Base-by-base conservation (phyloP, 1,284 basidiomycete genomes). In the Trichosporon inkin region DNA sequence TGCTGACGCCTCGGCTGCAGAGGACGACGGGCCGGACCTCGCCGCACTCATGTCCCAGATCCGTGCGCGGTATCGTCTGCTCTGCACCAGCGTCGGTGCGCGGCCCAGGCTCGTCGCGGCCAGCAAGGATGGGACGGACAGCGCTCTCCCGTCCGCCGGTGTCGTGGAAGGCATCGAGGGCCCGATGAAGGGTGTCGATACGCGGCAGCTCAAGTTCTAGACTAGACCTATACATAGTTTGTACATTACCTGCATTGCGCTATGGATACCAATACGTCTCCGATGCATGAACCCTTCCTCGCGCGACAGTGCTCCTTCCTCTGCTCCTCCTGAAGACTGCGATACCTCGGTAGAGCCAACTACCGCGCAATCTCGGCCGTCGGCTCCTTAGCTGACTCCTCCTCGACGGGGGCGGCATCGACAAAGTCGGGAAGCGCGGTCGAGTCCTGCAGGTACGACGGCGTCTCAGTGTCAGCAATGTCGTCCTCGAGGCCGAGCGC, bases 381-480 rank as follows among this genome's bases (percentile, higher is more conserved):
- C 28, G 28, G 28, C 28, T 32, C 28, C 28, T 32, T 32, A 32
- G n/a, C n/a, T n/a, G n/a, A n/a, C 47, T 67, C 70, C 19, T 65
- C 64, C 62, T 78, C 76, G 17, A 80, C 64, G 0, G 92, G 92
- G 28, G 88, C 80, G 61, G 92, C 86, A 71, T 96, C 92, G 16
- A 94, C 81, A 75, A 95, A 93, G 74, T 95, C 92, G 51, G 93
- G 93, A 34, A 85, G 85, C 71, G 89, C 89, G 74, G 86, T 88
- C 55, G 92, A 80, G 73, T 93, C 91, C 24, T 86, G 80, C 2
- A 96, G 82, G 78, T 96, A 96, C 2, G 89, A 90, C 2, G 89
- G 80, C 1, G 88, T 88, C 71, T 92, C 92, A 58, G 92, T 90
- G 68, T 94, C 92, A 57, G 85, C 88, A 22, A 81, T 75, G 2